Conservation (phyloP, 2,329 filamentous ascomycete genomes). For the Paraconiothyrium brasiliense region DNA sequence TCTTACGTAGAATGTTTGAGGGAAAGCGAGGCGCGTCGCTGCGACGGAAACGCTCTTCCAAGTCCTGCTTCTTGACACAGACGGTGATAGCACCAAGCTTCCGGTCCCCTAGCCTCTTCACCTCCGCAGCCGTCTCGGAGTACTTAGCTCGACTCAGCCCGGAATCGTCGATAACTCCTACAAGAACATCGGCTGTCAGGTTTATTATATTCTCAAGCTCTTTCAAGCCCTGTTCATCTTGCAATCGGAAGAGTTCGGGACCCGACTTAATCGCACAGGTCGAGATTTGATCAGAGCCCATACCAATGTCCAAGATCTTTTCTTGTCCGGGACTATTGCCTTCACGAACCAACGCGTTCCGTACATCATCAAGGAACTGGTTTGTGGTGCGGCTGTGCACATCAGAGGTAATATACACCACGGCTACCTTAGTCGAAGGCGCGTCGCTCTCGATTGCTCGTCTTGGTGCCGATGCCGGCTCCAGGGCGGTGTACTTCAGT, state of each 20-base stretch:
- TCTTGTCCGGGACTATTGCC: not conserved
- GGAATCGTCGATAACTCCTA: not conserved
- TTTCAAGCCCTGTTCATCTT: not conserved
- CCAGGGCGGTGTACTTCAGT: not conserved
- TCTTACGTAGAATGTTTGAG: constrained; percentile 6
- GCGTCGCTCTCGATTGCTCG: not conserved
- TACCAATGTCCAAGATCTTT: not conserved
- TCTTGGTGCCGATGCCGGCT: not conserved
- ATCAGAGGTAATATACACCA: not conserved
- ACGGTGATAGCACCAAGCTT: constrained; percentile 13
- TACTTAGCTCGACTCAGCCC: not conserved
- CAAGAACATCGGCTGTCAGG: not conserved
- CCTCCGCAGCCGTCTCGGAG: constrained; percentile 6
- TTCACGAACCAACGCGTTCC: not conserved
- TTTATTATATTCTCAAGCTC: not conserved
- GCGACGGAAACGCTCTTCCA: not conserved
- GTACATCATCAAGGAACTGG: not conserved
- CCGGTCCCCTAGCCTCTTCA: constrained; percentile 12
- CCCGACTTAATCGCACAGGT: not conserved
- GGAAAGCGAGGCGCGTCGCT: not conserved
- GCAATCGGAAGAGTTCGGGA: not conserved
- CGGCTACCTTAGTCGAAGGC: not conserved
- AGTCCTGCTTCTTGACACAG: not conserved
- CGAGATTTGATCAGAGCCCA: not conserved
- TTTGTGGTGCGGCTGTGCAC: not conserved